Evolutionary conservation across 169 alveolate species (phyloP), one percentile per base, ranked within the genome.

Genomic region (Plasmodium ovale): DNA sequence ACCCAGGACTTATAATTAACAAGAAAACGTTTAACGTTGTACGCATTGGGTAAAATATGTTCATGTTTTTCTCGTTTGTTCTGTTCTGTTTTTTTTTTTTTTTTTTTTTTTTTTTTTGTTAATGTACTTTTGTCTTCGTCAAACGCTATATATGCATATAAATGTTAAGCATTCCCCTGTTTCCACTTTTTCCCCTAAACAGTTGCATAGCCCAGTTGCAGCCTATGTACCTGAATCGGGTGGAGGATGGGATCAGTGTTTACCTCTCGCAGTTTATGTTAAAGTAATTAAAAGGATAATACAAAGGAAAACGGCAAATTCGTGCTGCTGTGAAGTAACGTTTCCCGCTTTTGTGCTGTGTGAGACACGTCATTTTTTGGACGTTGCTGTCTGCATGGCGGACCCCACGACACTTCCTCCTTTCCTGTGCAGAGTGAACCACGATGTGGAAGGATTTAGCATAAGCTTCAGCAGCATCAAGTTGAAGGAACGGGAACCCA

Each of bases 151-250:
- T 44, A 44, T 44, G n/a, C n/a, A 44, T 44, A 47, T 58, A 16
- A 47, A 47, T 47, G 16, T 65, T 65, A 35, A n/a, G 10, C 14
- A n/a, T 3, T 23, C 72, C 73, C 14, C 39, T 60, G 5, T 44
- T 14, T n/a, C n/a, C n/a, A n/a, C n/a, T 51, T 25, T 14, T 56
- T 23, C 21, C 19, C 47, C 47, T 7, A 16, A 2, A 39, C 16
- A 73, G 88, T 35, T 73, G 88, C 25, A 27, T 73, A 21, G 88
- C 88, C 14, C 88, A 73, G n/a, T 59, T 73, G 31, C 88, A 37
- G 10, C 88, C 88, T 16, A 56, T 12, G 29, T 33, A 19, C 25
- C 6, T 73, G 27, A 51, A 73, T 33, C 56, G 59, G 14, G 72
- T 59, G 3, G 44, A 44, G 60, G 88, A 73, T 44, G 88, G 88